A percentile compares a stretch with the other conserved stretches of the same genome.
phyloP scores from a whole-genome alignment of 805 yeast species.

The Starmerella stigmatis region DNA sequence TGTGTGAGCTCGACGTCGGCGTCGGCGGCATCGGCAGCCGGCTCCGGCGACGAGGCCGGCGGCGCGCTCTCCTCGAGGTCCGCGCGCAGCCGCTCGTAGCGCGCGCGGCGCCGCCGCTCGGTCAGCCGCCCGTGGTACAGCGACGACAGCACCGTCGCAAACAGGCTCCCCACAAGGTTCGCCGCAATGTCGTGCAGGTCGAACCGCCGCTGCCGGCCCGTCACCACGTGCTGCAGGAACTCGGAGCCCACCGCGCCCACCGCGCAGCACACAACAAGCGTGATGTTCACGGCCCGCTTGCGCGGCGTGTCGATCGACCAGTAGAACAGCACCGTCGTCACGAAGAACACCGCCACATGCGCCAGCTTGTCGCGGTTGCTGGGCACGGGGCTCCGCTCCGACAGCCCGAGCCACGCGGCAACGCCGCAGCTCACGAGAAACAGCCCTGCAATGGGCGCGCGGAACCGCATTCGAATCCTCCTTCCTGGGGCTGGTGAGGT shows the following conservation, averaged over 20 bases:
- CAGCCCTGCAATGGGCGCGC: constrained; percentile 21
- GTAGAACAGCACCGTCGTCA: constrained; percentile 33
- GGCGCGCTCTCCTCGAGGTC: constrained; percentile 15
- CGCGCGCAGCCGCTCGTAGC: constrained; percentile 27
- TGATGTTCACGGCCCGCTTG: constrained; percentile 30
- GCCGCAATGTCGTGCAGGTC: constrained; percentile 33
- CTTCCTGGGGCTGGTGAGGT: constrained; percentile 2
- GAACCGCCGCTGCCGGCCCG: constrained; percentile 29
- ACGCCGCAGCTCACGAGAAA: constrained; percentile 19
- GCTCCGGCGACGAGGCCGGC: background rate
- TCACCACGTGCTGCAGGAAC: constrained; percentile 29
- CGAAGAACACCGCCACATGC: constrained; percentile 32
- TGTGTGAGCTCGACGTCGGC: constrained; percentile 22
- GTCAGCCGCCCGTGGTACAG: constrained; percentile 32
- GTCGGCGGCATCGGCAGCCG: constrained; percentile 12
- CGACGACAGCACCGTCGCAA: constrained; percentile 29
- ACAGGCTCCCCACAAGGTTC: constrained; percentile 31
- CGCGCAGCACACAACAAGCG: constrained; percentile 30
- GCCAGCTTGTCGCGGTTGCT: constrained; percentile 30
- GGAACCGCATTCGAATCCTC: constrained; percentile 2
- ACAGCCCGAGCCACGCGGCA: constrained; percentile 24
- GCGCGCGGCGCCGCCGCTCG: constrained; percentile 27
- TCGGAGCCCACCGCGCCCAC: constrained; percentile 36
- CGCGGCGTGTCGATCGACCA: constrained; percentile 36
- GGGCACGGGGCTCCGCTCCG: constrained; percentile 31